Conservation (phyloP, 1,284 basidiomycete species). For the Cerrena zonata region DNA sequence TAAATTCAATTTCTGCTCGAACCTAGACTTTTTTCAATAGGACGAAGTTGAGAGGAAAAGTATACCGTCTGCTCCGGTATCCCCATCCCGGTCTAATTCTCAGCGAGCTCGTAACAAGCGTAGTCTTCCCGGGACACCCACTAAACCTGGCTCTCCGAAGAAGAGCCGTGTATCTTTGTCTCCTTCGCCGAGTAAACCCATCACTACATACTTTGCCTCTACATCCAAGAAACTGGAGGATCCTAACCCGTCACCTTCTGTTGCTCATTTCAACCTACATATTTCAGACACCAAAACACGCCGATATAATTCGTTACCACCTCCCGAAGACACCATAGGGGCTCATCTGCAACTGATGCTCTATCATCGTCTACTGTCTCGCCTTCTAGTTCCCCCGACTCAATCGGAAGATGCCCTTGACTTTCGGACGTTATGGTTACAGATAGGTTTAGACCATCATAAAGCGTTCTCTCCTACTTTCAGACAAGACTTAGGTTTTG, state of each 20-base stretch:
- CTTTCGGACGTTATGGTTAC: constrained; percentile 52
- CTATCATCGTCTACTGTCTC: constrained; percentile 68
- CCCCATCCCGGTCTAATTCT: not conserved
- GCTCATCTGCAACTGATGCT: constrained; percentile 81
- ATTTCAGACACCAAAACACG: constrained; percentile 79
- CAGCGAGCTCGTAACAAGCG: constrained; percentile 16
- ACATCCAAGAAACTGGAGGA: constrained; percentile 19
- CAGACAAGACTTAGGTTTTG: constrained; percentile 38
- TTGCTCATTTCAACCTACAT: constrained; percentile 36
- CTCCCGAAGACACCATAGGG: constrained; percentile 54
- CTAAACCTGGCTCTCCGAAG: constrained; percentile 13
- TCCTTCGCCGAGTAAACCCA: not conserved
- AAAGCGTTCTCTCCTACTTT: constrained; percentile 53
- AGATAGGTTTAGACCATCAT: constrained; percentile 41
- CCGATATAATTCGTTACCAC: constrained; percentile 46
- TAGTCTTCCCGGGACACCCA: constrained; percentile 14
- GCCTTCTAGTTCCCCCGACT: constrained; percentile 37
- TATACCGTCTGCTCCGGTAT: not conserved
- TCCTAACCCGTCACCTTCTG: constrained; percentile 11
- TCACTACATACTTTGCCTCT: not conserved
- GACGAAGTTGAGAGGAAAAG: constrained; percentile 44
- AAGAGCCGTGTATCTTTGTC: not conserved
- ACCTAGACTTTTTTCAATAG: constrained; percentile 26
- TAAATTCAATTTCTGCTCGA: not conserved
- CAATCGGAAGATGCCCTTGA: constrained; percentile 34